These are phyloP conservation scores for Leccinellum albellum DNA, from an alignment of 768 basidiomycete species.

Conservation along the genomic window DNA sequence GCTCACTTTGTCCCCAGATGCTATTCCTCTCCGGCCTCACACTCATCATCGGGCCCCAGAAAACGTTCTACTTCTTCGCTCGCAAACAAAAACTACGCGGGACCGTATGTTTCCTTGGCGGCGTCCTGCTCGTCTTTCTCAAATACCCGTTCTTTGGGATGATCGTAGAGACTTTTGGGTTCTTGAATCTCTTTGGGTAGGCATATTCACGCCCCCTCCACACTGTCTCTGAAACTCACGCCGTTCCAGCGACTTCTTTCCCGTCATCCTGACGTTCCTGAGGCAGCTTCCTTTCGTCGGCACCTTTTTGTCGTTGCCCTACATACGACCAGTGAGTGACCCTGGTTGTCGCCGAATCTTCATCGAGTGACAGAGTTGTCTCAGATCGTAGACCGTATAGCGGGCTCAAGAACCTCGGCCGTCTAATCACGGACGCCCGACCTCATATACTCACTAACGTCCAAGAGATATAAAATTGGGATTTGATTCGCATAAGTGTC, in stretches of 20 bases:
- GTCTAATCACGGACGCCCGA: slow-evolving; percentile 40
- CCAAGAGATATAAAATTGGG: slow-evolving; percentile 6
- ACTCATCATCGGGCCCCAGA: slow-evolving; percentile 93
- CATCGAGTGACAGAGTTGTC: slow-evolving; percentile 4
- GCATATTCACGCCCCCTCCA: background rate
- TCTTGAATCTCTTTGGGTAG: slow-evolving; percentile 96
- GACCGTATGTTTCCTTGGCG: slow-evolving; percentile 82
- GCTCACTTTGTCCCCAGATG: slow-evolving; percentile 49
- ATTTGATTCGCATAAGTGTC: slow-evolving; percentile 16
- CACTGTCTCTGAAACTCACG: slow-evolving; percentile 1
- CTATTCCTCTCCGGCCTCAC: slow-evolving; percentile 93
- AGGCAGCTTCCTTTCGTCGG: slow-evolving; percentile 93
- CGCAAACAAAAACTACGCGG: slow-evolving; percentile 93
- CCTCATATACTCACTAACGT: slow-evolving; percentile 3
- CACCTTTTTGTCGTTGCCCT: slow-evolving; percentile 79
- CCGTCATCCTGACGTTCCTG: slow-evolving; percentile 95
- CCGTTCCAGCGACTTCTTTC: slow-evolving; percentile 88
- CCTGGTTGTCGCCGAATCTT: background rate
- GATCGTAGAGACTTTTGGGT: slow-evolving; percentile 92
- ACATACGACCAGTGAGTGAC: slow-evolving; percentile 69
- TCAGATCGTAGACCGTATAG: slow-evolving; percentile 75
- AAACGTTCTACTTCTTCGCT: slow-evolving; percentile 98
- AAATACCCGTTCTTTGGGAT: slow-evolving; percentile 96
- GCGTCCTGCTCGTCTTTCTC: slow-evolving; percentile 88
- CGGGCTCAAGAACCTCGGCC: slow-evolving; percentile 73